Evolutionary conservation across 495 filamentous ascomycete genomes (phyloP).

Genomic region (Tuber microsphaerosporum): DNA sequence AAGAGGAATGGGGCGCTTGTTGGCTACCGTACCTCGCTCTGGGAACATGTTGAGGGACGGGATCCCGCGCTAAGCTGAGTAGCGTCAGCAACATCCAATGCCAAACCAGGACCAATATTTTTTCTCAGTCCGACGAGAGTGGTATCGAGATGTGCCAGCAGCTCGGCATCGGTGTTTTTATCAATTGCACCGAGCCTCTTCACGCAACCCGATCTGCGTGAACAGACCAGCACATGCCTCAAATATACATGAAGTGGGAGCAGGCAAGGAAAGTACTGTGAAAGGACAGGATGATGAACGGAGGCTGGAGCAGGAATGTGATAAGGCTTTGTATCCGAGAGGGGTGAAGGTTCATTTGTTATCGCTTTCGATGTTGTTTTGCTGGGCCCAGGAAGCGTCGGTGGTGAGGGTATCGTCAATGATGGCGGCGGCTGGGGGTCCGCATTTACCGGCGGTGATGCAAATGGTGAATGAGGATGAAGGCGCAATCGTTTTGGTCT

Average conservation of each 20-base stretch:
- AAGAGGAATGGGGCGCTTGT: background rate
- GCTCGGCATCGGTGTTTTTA: slow-evolving; percentile 22
- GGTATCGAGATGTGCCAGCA: slow-evolving; percentile 32
- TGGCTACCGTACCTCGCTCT: slow-evolving; percentile 29
- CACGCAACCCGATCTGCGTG: slow-evolving; percentile 52
- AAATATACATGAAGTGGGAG: slow-evolving; percentile 68
- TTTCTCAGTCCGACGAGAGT: slow-evolving; percentile 30
- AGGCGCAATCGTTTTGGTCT: background rate
- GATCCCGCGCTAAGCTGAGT: slow-evolving; percentile 28
- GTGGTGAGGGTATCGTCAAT: background rate
- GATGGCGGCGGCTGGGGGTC: slow-evolving; percentile 9
- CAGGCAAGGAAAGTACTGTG: slow-evolving; percentile 63
- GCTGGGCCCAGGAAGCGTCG: slow-evolving; percentile 10
- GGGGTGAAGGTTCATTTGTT: slow-evolving; percentile 5
- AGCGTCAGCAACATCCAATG: slow-evolving; percentile 47
- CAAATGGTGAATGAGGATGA: background rate
- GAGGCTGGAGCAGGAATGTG: slow-evolving; percentile 18
- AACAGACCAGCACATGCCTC: slow-evolving; percentile 48
- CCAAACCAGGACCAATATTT: slow-evolving; percentile 44
- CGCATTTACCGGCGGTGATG: background rate
- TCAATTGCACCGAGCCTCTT: slow-evolving; percentile 41
- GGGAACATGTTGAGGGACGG: slow-evolving; percentile 12
- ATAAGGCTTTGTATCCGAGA: background rate
- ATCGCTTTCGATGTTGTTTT: slow-evolving; percentile 18
- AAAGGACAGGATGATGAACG: slow-evolving; percentile 60